Base-by-base conservation (phyloP, 768 basidiomycete genomes). In the Cyclocybe cylindracea region DNA sequence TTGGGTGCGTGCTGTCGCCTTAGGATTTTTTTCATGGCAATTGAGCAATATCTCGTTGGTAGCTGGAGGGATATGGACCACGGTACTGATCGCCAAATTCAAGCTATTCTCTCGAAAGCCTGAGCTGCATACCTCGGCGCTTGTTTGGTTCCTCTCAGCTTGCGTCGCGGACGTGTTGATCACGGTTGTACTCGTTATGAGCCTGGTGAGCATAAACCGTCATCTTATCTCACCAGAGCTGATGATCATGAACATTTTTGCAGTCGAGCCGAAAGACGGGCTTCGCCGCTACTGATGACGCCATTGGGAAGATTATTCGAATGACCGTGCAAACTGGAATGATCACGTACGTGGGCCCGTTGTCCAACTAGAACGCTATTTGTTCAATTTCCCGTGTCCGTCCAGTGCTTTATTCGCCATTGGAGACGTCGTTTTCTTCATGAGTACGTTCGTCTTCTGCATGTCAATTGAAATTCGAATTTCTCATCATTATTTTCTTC, bases 21-120 rank as follows among this genome's bases (percentile, higher is more conserved):
- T 14, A 8, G 2, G 13, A 5, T 4, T 31, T 33, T 29, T 19
- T 6, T 19, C 0, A 16, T 5, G 13, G 4, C 39, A 29, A 51
- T 38, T 10, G 48, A 34, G 45, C 16, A 7, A 35, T 18, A 2
- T 6, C 29, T 37, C 13, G 11, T 24, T 40, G n/a, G 24, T 40
- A 77, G 76, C 61, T 34, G 76, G 77, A 4, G 76, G 75, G 6
- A 55, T 72, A n/a, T 79, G 76, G 74, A 71, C 75, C 4, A 65
- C 68, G 0, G 61, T 64, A 13, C 63, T 63, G 34, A 63, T 78
- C 35, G 55, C 66, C 0, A 58, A 67, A 32, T 50, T 79, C 19
- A 69, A 69, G 37, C 57, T 67, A 1, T 78, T 75, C 52, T 52
- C 66, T 1, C 65, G 67, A 24, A 78, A 78, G 52, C 73, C 74